Conservation (phyloP, 495 filamentous ascomycete genomes). For the Neurospora terricola region DNA sequence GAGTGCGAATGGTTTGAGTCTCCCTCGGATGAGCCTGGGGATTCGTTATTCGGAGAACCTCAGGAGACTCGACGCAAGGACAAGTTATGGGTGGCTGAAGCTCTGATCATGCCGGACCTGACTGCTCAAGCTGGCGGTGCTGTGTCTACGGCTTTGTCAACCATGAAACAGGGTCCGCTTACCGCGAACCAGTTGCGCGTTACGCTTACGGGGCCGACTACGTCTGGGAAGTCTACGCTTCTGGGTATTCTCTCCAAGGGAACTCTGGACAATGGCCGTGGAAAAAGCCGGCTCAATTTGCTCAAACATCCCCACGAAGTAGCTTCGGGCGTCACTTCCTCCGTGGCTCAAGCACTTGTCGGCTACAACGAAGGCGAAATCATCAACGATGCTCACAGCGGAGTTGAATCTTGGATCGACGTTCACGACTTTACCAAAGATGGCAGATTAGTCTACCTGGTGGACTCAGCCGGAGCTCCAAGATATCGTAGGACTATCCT, state of each 20-base stretch:
- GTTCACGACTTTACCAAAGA: conserved; percentile 67
- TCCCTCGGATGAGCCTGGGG: background rate
- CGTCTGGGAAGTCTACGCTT: conserved; percentile 88
- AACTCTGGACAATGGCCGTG: conserved; percentile 82
- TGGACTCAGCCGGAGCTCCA: conserved; percentile 84
- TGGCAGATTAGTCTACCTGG: conserved; percentile 74
- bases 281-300: conserved; percentile 75
- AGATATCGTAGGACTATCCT: conserved; percentile 81
- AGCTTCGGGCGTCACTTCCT: conserved; percentile 82
- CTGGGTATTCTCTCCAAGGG: conserved; percentile 82
- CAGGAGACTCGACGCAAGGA: conserved; percentile 27
- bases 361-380: conserved; percentile 64
- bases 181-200: conserved; percentile 74
- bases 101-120: conserved; percentile 38
- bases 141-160: conserved; percentile 6
- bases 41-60: background rate
- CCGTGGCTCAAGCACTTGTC: conserved; percentile 83
- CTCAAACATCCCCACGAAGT: conserved; percentile 95
- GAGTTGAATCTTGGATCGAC: conserved; percentile 89
- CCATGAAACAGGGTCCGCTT: conserved; percentile 23
- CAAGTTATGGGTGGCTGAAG: conserved; percentile 83
- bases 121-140: conserved; percentile 7
- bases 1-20: conserved; percentile 63
- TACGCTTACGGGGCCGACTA: conserved; percentile 80
- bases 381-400: conserved; percentile 77